These are phyloP conservation scores for Fragaria ananassa DNA, from an alignment of 306 rosid species.

Conservation along the genomic window DNA sequence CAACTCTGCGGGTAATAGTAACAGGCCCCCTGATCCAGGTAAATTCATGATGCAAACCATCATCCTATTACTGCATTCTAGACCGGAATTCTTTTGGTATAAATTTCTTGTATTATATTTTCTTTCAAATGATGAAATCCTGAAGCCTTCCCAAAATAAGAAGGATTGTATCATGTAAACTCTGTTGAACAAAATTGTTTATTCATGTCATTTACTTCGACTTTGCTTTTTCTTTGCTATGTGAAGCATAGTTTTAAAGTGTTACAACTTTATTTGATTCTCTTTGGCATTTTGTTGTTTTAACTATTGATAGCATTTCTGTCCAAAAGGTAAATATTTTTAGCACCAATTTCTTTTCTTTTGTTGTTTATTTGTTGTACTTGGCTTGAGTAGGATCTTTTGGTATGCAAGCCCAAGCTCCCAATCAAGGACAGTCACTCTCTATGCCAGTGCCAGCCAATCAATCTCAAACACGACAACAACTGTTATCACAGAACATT, in stretches of 20 bases:
- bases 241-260: background rate
- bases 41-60: background rate
- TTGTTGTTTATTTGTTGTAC: slow-evolving; percentile 6
- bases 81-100: background rate
- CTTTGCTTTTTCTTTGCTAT: background rate
- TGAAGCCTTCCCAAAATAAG: background rate
- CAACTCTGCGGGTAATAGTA: slow-evolving; percentile 48
- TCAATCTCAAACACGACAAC: slow-evolving; percentile 69
- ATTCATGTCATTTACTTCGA: too few species aligned
- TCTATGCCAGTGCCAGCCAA: slow-evolving; percentile 44
- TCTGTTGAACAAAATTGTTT: background rate
- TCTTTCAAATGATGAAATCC: background rate
- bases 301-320: background rate
- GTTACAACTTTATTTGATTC: background rate
- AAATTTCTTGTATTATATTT: background rate
- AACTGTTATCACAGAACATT: slow-evolving; percentile 59
- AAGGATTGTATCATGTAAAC: background rate
- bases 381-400: slow-evolving; percentile 43
- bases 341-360: background rate
- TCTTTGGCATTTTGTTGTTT: background rate
- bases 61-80: background rate
- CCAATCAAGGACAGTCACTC: slow-evolving; percentile 62
- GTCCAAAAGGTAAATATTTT: background rate
- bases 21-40: slow-evolving; percentile 65
- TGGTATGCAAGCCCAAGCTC: slow-evolving; percentile 50